A percentile compares a stretch with the other conserved stretches of the same genome.
Conservation (phyloP, 805 yeast species). For the Starmera caribaea region DNA sequence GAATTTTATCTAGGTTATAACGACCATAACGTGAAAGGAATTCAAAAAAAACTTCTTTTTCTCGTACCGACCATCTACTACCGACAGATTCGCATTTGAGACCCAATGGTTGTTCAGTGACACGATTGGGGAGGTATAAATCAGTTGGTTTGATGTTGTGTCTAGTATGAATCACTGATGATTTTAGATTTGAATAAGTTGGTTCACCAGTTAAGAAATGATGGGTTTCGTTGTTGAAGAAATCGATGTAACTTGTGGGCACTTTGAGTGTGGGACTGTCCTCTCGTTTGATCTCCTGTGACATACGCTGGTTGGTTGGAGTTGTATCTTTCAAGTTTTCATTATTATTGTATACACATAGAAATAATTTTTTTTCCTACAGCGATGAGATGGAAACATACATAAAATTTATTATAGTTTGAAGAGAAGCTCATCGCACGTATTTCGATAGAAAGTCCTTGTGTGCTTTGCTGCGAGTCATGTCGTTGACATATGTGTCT, state of each 20-base stretch:
- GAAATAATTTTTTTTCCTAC: neutral
- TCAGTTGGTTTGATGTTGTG: too few relatives aligned
- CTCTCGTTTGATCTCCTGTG: neutral
- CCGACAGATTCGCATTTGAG: constrained; percentile 17
- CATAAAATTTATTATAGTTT: neutral
- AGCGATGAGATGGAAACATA: neutral
- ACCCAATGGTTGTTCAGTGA: too few relatives aligned
- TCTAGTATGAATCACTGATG: constrained; percentile 5
- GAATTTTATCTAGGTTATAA: constrained; percentile 32
- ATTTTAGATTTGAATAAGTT: constrained; percentile 7
- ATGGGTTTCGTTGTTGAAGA: constrained; percentile 14
- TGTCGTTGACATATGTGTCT: constrained; percentile 22
- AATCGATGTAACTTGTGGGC: constrained; percentile 8
- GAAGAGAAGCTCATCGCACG: constrained; percentile 1
- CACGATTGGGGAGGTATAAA: too few relatives aligned
- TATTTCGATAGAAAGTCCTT: constrained; percentile 24
- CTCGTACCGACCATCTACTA: constrained; percentile 34
- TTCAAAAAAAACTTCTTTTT: constrained; percentile 43
- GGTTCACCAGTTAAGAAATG: constrained; percentile 10
- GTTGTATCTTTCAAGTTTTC: too few relatives aligned
- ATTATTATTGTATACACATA: neutral
- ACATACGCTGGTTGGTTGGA: too few relatives aligned
- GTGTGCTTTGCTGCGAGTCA: constrained; percentile 31
- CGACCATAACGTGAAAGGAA: constrained; percentile 41
- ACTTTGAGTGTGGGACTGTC: neutral